These are phyloP conservation scores for Geotrichum australiense DNA, from an alignment of 1,139 yeast species.

Conservation along the genomic window DNA sequence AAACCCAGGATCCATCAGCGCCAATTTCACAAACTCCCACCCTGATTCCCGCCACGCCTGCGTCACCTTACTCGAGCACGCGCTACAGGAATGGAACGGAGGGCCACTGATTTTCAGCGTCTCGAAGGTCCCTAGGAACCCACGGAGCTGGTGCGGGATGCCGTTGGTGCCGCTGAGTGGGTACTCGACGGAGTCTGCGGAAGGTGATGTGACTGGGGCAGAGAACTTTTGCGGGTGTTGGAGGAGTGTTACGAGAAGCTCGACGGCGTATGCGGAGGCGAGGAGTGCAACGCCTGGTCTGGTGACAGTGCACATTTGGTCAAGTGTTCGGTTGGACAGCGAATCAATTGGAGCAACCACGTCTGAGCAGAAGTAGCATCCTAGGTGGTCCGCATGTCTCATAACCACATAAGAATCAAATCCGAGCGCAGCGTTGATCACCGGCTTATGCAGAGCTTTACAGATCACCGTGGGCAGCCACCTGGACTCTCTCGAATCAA, in stretches of 20 bases:
- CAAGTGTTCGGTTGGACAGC: constrained; percentile 74
- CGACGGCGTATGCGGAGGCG: constrained; percentile 86
- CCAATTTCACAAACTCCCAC: constrained; percentile 73
- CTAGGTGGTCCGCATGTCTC: constrained; percentile 82
- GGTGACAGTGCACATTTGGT: constrained; percentile 98
- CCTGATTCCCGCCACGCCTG: constrained; percentile 45
- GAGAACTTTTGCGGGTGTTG: constrained; percentile 54
- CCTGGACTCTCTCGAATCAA: constrained; percentile 92
- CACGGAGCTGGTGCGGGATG: constrained; percentile 85
- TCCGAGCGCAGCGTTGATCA: constrained; percentile 89
- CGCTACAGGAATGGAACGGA: constrained; percentile 72
- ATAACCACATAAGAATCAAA: constrained; percentile 88
- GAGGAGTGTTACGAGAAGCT: constrained; percentile 62
- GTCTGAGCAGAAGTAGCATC: constrained; percentile 95
- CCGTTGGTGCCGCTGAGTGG: constrained; percentile 47
- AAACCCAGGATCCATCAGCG: constrained; percentile 57
- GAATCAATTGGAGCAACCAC: constrained; percentile 91
- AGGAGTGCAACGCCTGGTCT: constrained; percentile 90
- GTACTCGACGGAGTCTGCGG: constrained; percentile 24
- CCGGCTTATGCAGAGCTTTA: constrained; percentile 56
- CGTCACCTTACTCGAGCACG: constrained; percentile 48
- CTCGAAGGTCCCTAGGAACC: constrained; percentile 62
- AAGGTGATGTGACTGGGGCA: constrained; percentile 38
- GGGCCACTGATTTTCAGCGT: constrained; percentile 63
- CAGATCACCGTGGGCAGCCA: constrained; percentile 93